phyloP scores from a whole-genome alignment of 352 stramenopile genomes.

The Pythium chondricola region DNA sequence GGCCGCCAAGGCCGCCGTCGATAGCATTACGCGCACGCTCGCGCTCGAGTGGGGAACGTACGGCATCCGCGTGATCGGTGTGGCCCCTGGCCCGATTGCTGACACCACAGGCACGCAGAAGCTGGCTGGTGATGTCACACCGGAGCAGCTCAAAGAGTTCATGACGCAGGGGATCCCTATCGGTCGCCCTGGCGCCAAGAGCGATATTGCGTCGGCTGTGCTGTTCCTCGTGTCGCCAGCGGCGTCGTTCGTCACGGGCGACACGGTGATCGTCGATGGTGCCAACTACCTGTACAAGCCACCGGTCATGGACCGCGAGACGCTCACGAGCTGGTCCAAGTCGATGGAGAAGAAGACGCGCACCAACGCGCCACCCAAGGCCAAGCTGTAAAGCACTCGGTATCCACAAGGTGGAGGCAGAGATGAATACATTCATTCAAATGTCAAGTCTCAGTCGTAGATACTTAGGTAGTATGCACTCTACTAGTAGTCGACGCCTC shows the following conservation, averaged over 20 bases:
- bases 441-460: neutral
- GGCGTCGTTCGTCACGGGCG: constrained; percentile 73
- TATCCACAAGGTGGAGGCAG: neutral
- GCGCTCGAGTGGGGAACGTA: constrained; percentile 96
- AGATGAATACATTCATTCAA: constrained; percentile 2
- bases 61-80: constrained; percentile 90
- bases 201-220: constrained; percentile 73
- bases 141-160: constrained; percentile 33
- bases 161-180: constrained; percentile 56
- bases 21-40: constrained; percentile 92
- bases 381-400: constrained; percentile 36
- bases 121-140: constrained; percentile 62
- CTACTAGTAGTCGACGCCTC: too few relatives aligned
- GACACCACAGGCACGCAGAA: constrained; percentile 93
- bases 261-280: constrained; percentile 82
- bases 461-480: too few relatives aligned
- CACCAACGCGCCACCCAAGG: constrained; percentile 27
- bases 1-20: constrained; percentile 92
- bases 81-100: constrained; percentile 94
- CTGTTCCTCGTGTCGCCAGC: constrained; percentile 81
- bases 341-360: constrained; percentile 67
- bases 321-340: constrained; percentile 73
- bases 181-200: constrained; percentile 73
- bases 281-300: constrained; percentile 76
- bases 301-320: constrained; percentile 60